These are phyloP conservation scores for Neohortaea acidophila DNA, from an alignment of 495 filamentous ascomycete genomes.

Conservation along the genomic window DNA sequence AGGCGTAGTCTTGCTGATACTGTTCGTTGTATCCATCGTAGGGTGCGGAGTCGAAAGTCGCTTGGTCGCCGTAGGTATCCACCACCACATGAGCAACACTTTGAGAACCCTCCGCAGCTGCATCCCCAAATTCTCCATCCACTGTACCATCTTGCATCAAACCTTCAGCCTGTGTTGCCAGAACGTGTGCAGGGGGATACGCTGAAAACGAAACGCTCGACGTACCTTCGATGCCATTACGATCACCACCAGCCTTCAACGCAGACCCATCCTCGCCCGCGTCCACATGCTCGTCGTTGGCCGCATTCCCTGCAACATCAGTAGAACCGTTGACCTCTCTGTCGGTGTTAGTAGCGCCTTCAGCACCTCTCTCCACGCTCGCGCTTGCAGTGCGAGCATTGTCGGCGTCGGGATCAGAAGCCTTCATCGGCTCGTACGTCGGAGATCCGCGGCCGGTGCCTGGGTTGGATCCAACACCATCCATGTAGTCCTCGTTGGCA, in stretches of 20 bases:
- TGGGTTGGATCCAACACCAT: conserved; percentile 49
- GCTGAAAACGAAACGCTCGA: background rate
- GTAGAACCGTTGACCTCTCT: conserved; percentile 16
- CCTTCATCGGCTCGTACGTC: conserved; percentile 24
- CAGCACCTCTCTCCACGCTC: conserved; percentile 33
- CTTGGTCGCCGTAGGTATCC: conserved; percentile 2
- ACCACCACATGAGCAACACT: too few relatives aligned
- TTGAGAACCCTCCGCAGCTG: conserved; percentile 1
- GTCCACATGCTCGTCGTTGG: background rate
- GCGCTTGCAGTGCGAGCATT: conserved; percentile 34
- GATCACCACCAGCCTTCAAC: background rate
- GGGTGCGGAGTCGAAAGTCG: too few relatives aligned
- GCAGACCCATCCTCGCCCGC: background rate
- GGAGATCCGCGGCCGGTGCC: conserved; percentile 8
- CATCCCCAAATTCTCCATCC: background rate
- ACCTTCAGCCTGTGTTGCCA: background rate
- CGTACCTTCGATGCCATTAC: background rate
- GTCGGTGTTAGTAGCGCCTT: conserved; percentile 39
- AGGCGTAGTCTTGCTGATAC: conserved; percentile 24
- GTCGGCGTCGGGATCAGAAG: conserved; percentile 36
- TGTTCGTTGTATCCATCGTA: conserved; percentile 7
- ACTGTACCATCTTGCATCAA: background rate
- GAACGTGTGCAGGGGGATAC: too few relatives aligned
- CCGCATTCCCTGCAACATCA: background rate
- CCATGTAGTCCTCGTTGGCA: conserved; percentile 12